phyloP scores from a whole-genome alignment of 768 basidiomycete genomes.

The Mycena alexandri region DNA sequence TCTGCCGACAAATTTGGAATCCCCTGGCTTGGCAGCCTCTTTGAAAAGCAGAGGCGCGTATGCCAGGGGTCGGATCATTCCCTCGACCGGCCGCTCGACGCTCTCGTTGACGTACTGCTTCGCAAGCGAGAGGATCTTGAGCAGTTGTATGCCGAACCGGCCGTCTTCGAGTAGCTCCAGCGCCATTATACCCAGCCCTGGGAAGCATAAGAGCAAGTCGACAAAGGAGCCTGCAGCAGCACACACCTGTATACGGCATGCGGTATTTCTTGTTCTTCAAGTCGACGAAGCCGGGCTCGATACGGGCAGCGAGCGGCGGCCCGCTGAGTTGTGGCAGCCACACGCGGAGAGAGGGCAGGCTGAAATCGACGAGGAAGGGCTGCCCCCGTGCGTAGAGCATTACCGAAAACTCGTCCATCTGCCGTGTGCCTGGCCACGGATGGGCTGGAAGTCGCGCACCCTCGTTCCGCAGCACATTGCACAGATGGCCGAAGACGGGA shows the following conservation, averaged over 20 bases:
- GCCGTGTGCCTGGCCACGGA: neutral
- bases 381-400: conserved; percentile 25
- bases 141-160: conserved; percentile 7
- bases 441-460: neutral
- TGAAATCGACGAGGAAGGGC: conserved; percentile 26
- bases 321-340: neutral
- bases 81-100: conserved; percentile 20
- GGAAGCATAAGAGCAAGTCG: neutral
- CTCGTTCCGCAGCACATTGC: neutral
- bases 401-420: neutral
- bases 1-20: neutral
- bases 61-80: conserved; percentile 2
- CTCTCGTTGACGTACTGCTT: neutral
- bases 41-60: conserved; percentile 19
- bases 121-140: conserved; percentile 17
- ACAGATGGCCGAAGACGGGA: neutral
- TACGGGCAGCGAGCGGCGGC: neutral
- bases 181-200: conserved; percentile 26
- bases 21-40: conserved; percentile 1
- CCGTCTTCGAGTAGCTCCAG: conserved; percentile 21
- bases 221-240: neutral
- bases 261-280: neutral
- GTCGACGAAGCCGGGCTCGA: conserved; percentile 21
- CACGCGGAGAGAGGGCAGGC: conserved; percentile 7
- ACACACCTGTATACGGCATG: conserved; percentile 16